Evolutionary conservation across 2,329 filamentous ascomycete genomes (phyloP).

Genomic region (Microsporum audouinii): DNA sequence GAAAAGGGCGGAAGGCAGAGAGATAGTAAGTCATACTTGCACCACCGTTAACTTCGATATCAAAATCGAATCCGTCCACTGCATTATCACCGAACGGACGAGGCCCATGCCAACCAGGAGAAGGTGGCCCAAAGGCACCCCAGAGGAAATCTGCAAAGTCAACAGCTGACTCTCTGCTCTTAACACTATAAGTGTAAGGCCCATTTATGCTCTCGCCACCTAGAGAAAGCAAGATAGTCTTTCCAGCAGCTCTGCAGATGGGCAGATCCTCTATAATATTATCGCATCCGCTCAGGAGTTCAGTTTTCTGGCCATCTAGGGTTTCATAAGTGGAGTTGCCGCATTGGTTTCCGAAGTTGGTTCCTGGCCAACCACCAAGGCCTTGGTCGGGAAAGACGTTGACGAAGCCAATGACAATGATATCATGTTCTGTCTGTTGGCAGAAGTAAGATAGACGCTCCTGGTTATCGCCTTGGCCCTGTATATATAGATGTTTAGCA

Average conservation of each 20-base stretch:
- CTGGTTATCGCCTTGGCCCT: constrained; percentile 44
- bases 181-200: constrained; percentile 32
- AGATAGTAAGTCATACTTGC: constrained; percentile 18
- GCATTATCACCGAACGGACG: constrained; percentile 38
- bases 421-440: constrained; percentile 40
- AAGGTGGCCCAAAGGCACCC: constrained; percentile 39
- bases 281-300: constrained; percentile 35
- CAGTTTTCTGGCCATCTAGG: constrained; percentile 28
- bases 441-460: constrained; percentile 41
- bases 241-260: constrained; percentile 31
- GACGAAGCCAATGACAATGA: constrained; percentile 47
- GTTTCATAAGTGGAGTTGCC: constrained; percentile 28
- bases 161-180: constrained; percentile 29
- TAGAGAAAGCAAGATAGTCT: constrained; percentile 38
- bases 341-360: constrained; percentile 49
- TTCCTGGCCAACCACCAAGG: constrained; percentile 38
- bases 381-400: constrained; percentile 42
- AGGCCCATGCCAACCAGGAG: constrained; percentile 26
- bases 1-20: background rate
- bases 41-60: constrained; percentile 29
- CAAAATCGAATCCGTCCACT: constrained; percentile 45
- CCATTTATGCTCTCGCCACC: constrained; percentile 32
- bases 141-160: constrained; percentile 42
- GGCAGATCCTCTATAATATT: constrained; percentile 35
- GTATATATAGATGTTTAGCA: constrained; percentile 8